phyloP scores from a whole-genome alignment of 768 basidiomycete species.

The Mycena capillaripes region DNA sequence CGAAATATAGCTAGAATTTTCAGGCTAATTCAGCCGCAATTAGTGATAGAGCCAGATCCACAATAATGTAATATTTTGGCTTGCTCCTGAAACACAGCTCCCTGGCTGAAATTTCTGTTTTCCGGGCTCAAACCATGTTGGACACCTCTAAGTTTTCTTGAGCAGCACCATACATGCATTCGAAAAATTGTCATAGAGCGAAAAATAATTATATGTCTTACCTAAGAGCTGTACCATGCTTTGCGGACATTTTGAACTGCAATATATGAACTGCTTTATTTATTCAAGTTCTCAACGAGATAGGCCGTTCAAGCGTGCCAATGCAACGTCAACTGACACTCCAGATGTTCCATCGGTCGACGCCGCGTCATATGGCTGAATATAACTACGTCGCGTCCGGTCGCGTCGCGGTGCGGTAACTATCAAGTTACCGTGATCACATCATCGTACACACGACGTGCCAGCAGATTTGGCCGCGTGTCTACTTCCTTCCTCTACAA shows the following conservation, averaged over 20 bases:
- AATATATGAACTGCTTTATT: too few relatives aligned
- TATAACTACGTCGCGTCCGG: too few relatives aligned
- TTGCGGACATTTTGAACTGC: too few relatives aligned
- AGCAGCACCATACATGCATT: background rate
- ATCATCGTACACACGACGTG: background rate
- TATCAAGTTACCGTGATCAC: background rate
- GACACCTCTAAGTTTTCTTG: background rate
- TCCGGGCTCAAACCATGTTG: background rate
- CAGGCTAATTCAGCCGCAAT: background rate
- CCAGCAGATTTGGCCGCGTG: background rate
- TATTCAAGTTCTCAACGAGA: too few relatives aligned
- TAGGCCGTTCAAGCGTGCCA: too few relatives aligned
- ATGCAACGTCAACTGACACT: too few relatives aligned
- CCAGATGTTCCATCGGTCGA: too few relatives aligned
- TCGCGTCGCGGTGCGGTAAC: too few relatives aligned
- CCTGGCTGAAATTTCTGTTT: background rate
- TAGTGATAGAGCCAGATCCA: background rate
- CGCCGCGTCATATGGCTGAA: too few relatives aligned
- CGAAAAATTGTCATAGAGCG: background rate
- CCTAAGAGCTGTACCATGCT: too few relatives aligned
- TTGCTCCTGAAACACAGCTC: background rate
- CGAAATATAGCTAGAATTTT: background rate
- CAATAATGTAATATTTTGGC: background rate
- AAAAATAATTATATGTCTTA: background rate
- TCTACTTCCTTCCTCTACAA: background rate